These are phyloP conservation scores for Myxozyma geophila DNA, from an alignment of 805 yeast genomes.

Conservation along the genomic window DNA sequence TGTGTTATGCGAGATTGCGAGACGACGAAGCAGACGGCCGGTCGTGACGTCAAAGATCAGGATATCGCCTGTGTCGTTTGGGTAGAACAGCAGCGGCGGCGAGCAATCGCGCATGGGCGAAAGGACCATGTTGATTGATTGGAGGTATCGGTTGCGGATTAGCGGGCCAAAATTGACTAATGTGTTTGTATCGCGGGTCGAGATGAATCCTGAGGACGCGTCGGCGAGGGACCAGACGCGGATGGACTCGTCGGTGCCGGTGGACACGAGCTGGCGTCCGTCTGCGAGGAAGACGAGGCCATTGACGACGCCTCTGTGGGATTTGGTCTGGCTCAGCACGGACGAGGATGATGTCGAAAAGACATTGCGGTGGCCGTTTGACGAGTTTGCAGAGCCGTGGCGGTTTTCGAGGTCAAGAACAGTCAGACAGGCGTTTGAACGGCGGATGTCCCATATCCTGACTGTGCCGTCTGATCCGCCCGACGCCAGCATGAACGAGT, in stretches of 20 bases:
- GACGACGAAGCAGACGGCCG: slow-evolving; percentile 65
- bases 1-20: slow-evolving; percentile 39
- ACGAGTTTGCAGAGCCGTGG: not conserved
- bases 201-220: slow-evolving; percentile 40
- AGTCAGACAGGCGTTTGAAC: slow-evolving; percentile 65
- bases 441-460: slow-evolving; percentile 82
- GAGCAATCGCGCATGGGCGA: slow-evolving; percentile 59
- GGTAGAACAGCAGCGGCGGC: slow-evolving; percentile 64
- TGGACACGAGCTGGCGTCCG: slow-evolving; percentile 65
- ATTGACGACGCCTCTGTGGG: slow-evolving; percentile 79
- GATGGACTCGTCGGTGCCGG: slow-evolving; percentile 81
- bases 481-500: slow-evolving; percentile 65
- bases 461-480: slow-evolving; percentile 85
- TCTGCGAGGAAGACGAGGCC: slow-evolving; percentile 74
- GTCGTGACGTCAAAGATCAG: slow-evolving; percentile 61
- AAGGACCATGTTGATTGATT: slow-evolving; percentile 60
- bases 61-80: slow-evolving; percentile 77
- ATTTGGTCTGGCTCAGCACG: slow-evolving; percentile 48
- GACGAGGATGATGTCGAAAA: slow-evolving; percentile 26
- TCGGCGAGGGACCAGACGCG: slow-evolving; percentile 75
- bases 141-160: slow-evolving; percentile 65
- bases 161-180: slow-evolving; percentile 78
- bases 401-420: slow-evolving; percentile 59
- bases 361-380: not conserved
- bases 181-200: slow-evolving; percentile 50